Evolutionary conservation across 306 rosid genomes (phyloP).

Genomic region (Prosopis cineraria): DNA sequence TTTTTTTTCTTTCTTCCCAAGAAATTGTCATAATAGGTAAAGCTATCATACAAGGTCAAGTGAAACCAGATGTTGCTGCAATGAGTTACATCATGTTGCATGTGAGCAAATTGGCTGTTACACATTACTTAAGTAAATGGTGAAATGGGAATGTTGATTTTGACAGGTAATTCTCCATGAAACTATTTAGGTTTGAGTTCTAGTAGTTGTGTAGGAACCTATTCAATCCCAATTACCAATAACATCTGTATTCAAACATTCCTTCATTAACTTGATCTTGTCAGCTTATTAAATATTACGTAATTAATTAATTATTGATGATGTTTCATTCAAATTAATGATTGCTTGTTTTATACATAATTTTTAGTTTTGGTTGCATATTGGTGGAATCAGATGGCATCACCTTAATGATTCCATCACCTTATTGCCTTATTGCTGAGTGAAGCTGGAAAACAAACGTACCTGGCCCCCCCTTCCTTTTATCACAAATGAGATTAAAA

Average conservation of each 20-base stretch:
- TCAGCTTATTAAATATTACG: constrained; percentile 16
- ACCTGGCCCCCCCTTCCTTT: neutral
- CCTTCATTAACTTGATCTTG: neutral
- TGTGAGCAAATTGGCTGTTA: constrained; percentile 66
- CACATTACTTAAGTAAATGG: constrained; percentile 59
- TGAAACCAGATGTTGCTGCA: constrained; percentile 81
- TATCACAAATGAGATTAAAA: neutral
- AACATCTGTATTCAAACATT: constrained; percentile 21
- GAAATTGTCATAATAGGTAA: constrained; percentile 71
- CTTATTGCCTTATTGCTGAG: constrained; percentile 22
- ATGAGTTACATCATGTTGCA: constrained; percentile 71
- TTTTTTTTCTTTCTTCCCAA: constrained; percentile 26
- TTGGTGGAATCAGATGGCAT: constrained; percentile 22
- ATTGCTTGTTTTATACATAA: constrained; percentile 6
- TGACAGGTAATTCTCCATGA: constrained; percentile 72
- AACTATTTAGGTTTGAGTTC: constrained; percentile 44
- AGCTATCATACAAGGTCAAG: constrained; percentile 63
- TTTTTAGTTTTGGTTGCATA: constrained; percentile 20
- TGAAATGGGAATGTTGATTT: constrained; percentile 58
- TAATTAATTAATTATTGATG: constrained; percentile 4
- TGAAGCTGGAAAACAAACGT: constrained; percentile 10
- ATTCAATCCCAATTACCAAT: constrained; percentile 17
- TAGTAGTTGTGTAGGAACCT: constrained; percentile 36
- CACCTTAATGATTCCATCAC: constrained; percentile 25
- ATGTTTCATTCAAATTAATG: constrained; percentile 19